A percentile compares a stretch with the other conserved stretches of the same genome.
Conservation (phyloP, 495 filamentous ascomycete species). For the Penicillium argentinense region DNA sequence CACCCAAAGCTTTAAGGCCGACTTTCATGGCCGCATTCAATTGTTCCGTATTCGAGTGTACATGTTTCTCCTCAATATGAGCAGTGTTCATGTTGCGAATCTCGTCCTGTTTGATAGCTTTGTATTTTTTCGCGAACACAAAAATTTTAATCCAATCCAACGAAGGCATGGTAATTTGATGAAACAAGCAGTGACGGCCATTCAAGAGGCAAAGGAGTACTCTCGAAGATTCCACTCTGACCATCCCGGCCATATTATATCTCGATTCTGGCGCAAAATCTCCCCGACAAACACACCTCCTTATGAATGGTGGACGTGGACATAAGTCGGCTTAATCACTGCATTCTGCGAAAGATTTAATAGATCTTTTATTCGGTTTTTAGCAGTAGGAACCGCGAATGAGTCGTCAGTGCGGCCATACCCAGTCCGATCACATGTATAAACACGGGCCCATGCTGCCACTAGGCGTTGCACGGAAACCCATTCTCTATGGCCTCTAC, state of each 20-base stretch:
- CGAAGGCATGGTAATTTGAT: not conserved
- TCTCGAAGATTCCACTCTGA: not conserved
- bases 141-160: not conserved
- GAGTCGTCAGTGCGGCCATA: not conserved
- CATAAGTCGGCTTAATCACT: not conserved
- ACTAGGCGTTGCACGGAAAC: not conserved
- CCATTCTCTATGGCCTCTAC: not conserved
- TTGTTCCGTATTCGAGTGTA: not conserved
- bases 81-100: not conserved
- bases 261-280: not conserved
- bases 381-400: not conserved
- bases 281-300: not conserved
- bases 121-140: not conserved
- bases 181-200: not conserved
- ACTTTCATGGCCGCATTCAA: not conserved
- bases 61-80: not conserved
- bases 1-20: not conserved
- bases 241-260: not conserved
- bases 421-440: not conserved
- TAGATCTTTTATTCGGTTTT: not conserved
- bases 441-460: not conserved
- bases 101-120: not conserved
- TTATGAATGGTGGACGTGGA: not conserved
- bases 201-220: not conserved
- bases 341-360: not conserved